Percentiles rank a stretch among this genome's conserved stretches.
Conservation (phyloP, 129 eudicot genomes). For the Flaveria ramosissima region DNA sequence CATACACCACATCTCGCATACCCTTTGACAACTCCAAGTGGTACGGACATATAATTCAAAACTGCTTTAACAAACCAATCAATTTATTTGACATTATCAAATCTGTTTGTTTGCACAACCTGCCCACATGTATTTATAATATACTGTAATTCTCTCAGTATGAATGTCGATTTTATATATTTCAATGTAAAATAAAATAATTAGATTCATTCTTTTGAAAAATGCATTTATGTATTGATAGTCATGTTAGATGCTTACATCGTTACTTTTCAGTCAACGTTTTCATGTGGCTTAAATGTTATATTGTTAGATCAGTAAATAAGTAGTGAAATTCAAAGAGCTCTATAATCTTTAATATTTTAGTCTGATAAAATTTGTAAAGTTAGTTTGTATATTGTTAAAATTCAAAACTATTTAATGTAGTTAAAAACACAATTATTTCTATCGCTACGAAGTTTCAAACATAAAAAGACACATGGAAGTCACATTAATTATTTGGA, state of each 20-base stretch:
- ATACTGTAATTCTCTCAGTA: background rate
- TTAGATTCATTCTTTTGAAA: background rate
- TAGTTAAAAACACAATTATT: too few species aligned
- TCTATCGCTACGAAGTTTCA: too few species aligned
- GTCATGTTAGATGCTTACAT: background rate
- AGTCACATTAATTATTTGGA: too few species aligned
- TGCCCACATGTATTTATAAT: background rate
- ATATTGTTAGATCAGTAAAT: too few species aligned
- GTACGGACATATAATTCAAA: background rate
- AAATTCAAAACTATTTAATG: too few species aligned
- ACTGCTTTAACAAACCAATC: slow-evolving; percentile 1
- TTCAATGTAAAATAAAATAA: background rate
- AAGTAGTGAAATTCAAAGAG: too few species aligned
- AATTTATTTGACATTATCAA: slow-evolving; percentile 5
- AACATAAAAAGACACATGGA: too few species aligned
- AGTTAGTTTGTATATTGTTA: too few species aligned
- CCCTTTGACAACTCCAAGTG: slow-evolving; percentile 20
- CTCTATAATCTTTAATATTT: too few species aligned
- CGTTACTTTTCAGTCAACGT: background rate
- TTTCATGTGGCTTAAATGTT: background rate
- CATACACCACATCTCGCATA: background rate
- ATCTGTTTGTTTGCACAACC: slow-evolving; percentile 12
- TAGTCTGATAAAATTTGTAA: too few species aligned
- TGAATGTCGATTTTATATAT: background rate
- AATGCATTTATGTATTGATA: background rate